Percentiles rank a stretch among this genome's conserved stretches.
Conservation (phyloP, 805 yeast genomes). For the Wickerhamiella brachini region DNA sequence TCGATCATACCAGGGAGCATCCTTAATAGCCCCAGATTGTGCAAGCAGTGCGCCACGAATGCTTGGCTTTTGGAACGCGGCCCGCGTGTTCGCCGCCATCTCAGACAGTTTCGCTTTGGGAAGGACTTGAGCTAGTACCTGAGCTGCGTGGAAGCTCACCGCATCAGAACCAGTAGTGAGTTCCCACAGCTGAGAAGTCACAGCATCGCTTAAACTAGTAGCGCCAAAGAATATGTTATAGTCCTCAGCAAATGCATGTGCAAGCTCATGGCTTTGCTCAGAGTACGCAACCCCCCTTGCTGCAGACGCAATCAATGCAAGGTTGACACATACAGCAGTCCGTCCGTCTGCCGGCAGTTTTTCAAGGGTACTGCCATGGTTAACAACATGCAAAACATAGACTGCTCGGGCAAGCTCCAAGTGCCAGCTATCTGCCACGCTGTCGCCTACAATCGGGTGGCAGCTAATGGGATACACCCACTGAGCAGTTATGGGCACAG, state of each 20-base stretch:
- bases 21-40: slow-evolving; percentile 2
- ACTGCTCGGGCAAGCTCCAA: not conserved
- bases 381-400: not conserved
- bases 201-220: not conserved
- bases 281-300: not conserved
- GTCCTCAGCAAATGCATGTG: not conserved
- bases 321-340: not conserved
- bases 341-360: not conserved
- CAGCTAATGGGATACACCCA: not conserved
- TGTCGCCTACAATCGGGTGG: not conserved
- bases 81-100: not conserved
- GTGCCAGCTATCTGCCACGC: not conserved
- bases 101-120: not conserved
- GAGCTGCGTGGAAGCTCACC: slow-evolving; percentile 12
- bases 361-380: not conserved
- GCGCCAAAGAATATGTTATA: not conserved
- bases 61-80: slow-evolving; percentile 2
- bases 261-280: not conserved
- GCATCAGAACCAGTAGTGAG: not conserved
- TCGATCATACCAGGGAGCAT: slow-evolving; percentile 8
- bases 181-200: slow-evolving; percentile 1
- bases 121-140: not conserved
- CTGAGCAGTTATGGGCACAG: not conserved
- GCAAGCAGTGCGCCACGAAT: slow-evolving; percentile 14
- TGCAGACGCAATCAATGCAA: not conserved